Conservation (phyloP, 768 basidiomycete species). For the Lactarius hengduanensis region DNA sequence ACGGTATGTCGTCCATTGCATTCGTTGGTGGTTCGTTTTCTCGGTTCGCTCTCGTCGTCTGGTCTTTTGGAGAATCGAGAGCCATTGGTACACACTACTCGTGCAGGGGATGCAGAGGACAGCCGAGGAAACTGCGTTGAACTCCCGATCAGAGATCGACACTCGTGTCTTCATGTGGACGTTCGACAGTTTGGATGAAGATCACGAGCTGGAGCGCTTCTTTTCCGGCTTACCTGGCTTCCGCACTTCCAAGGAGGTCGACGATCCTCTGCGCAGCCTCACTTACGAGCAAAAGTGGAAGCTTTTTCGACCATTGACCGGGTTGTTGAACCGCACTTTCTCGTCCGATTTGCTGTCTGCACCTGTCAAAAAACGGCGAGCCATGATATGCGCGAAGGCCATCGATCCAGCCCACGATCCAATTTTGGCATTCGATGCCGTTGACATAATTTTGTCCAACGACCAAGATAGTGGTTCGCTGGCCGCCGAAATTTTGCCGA, state of each 20-base stretch:
- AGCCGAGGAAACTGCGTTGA: no score
- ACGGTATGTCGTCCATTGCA: no score
- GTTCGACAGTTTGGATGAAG: no score
- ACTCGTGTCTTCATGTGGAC: no score
- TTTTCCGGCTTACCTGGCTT: not conserved
- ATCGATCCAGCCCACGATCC: not conserved
- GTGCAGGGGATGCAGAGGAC: no score
- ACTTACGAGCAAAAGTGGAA: not conserved
- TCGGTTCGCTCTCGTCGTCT: no score
- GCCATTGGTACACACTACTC: no score
- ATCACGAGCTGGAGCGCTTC: no score
- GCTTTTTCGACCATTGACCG: not conserved
- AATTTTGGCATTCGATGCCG: rapidly evolving
- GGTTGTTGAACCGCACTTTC: not conserved
- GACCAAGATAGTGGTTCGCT: not conserved
- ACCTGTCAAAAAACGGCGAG: not conserved
- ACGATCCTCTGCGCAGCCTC: not conserved
- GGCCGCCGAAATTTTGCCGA: not conserved
- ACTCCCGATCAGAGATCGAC: no score
- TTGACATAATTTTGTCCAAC: not conserved
- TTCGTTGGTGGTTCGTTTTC: no score
- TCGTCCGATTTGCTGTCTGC: not conserved
- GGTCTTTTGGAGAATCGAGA: no score
- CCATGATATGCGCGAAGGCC: not conserved
- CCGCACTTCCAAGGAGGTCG: not conserved